These are phyloP conservation scores for Prunus yedoensis DNA, from an alignment of 331 rosid species.

Conservation along the genomic window DNA sequence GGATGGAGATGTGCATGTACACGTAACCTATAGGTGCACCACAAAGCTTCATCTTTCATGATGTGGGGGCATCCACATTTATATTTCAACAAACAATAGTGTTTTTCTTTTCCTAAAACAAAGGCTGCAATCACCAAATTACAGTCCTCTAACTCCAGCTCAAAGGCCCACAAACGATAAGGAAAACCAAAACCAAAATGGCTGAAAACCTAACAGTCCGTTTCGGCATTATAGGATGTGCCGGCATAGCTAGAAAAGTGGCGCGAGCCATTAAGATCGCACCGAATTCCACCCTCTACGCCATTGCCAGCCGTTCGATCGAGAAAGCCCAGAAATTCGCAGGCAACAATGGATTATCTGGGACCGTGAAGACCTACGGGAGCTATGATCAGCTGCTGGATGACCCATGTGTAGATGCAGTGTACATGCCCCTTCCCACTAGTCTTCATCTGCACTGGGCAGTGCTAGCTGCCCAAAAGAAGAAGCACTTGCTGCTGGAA, in stretches of 20 bases:
- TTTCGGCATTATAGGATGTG: constrained; percentile 63
- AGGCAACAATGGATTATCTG: constrained; percentile 26
- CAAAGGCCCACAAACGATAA: not conserved
- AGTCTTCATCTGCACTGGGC: constrained; percentile 69
- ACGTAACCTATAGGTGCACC: no score
- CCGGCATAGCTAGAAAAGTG: constrained; percentile 60
- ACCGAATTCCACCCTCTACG: constrained; percentile 60
- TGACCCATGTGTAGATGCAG: constrained; percentile 67
- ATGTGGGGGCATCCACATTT: no score
- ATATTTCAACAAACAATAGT: not conserved
- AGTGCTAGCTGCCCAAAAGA: constrained; percentile 57
- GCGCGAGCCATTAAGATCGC: constrained; percentile 66
- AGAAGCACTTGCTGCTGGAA: constrained; percentile 79
- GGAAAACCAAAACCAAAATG: constrained; percentile 5
- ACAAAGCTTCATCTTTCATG: no score
- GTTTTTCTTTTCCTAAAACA: not conserved
- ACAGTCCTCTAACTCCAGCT: not conserved
- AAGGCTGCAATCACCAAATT: not conserved
- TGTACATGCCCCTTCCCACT: constrained; percentile 75
- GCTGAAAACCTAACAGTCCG: constrained; percentile 32
- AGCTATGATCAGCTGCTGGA: constrained; percentile 61
- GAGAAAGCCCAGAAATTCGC: constrained; percentile 61
- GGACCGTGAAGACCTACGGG: constrained; percentile 45
- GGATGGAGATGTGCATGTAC: no score
- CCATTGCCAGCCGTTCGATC: constrained; percentile 66